Evolutionary conservation across 352 stramenopile species (phyloP), one percentile per base, ranked within the genome.

Genomic region (Phytophthora sojae): DNA sequence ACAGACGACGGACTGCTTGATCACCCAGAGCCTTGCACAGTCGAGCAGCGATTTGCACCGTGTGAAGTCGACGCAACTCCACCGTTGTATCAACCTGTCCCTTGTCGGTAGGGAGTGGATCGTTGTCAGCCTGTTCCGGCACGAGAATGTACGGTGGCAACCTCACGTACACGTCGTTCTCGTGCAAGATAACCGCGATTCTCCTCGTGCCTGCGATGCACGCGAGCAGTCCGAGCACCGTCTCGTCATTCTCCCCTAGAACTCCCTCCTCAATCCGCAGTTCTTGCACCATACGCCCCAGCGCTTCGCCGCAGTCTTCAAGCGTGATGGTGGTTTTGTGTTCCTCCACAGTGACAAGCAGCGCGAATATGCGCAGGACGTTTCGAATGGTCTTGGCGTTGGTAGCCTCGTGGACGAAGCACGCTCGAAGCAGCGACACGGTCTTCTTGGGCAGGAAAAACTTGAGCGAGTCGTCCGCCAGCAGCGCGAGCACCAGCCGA

Each of bases 401-500:
- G 3, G 83, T 77, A 1, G 29, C 52, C 1, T 70, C 35, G 15
- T 87, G 80, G 1, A 83, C 86, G 50, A 92, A 86, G 14, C 91
- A 79, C 14, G 79, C 70, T 12, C 86, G 76, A 1, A 95, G 60
- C 5, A 93, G 57, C 58, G 80, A 81, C 2, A 95, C 81, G 0
- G 88, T 93, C 45, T 93, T 92, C 68, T 95, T 95, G 0, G 85
- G 88, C 12, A 95, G 57, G 54, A 95, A 95, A 37, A 95, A 92
- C 64, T 90, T 90, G 37, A 95, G 76, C 6, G 88, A 90, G 44
- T 95, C 86, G 37, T 95, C 85, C 14, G 82, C 69, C 3, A 95
- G 77, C 66, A 95, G 77, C 8, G 73, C 70, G 17, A 90, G 45
- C 11, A 95, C 71, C 4, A 94, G 64, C 0, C 88, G 78, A 37